Evolutionary conservation across 345 rosid genomes (phyloP).

Genomic region (Pseudoturritis turrita): DNA sequence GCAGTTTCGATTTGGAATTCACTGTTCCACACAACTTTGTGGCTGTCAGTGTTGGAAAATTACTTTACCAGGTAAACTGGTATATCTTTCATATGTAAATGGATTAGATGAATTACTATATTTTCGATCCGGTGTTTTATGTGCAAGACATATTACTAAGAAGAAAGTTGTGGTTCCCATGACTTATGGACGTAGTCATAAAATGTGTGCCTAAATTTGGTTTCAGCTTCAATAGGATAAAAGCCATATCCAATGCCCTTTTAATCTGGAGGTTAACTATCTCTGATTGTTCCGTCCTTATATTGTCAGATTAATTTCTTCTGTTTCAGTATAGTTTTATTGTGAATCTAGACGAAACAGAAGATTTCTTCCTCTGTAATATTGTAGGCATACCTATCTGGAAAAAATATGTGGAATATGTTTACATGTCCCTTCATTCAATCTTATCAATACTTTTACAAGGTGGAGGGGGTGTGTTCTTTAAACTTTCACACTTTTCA

Average conservation of each 20-base stretch:
- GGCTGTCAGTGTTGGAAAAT: constrained; percentile 87
- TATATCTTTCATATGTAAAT: constrained; percentile 13
- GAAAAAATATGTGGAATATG: background rate
- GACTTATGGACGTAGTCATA: background rate
- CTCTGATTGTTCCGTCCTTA: background rate
- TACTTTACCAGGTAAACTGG: constrained; percentile 74
- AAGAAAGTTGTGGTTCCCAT: background rate
- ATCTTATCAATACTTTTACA: background rate
- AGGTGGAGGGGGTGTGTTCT: background rate
- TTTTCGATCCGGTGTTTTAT: background rate
- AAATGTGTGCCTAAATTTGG: background rate
- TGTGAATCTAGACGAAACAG: background rate
- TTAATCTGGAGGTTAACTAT: background rate
- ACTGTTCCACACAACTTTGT: constrained; percentile 86
- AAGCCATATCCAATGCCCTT: background rate
- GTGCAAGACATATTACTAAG: background rate
- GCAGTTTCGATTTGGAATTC: constrained; percentile 92
- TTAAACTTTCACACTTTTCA: constrained; percentile 29
- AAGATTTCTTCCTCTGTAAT: background rate
- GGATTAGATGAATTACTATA: constrained; percentile 1
- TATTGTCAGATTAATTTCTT: background rate
- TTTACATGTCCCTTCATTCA: background rate
- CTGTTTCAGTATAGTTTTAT: background rate
- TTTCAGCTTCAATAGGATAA: background rate
- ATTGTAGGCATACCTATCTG: background rate